Evolutionary conservation across 1,284 basidiomycete genomes (phyloP).

Genomic region (Hemileia vastatrix): DNA sequence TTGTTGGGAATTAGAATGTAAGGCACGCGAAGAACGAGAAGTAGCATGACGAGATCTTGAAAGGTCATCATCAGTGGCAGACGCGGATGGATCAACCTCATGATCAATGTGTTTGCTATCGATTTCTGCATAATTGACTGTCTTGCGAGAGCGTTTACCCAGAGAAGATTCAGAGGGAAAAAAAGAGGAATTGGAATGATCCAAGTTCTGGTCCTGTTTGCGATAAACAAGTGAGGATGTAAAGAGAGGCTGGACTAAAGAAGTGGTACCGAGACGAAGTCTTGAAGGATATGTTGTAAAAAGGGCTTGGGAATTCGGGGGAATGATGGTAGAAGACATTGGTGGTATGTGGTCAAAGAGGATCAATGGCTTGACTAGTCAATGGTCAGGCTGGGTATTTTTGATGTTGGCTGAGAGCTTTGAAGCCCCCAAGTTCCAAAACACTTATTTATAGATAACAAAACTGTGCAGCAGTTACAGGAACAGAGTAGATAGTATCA

Average conservation of each 20-base stretch:
- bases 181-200: neutral
- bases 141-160: constrained; percentile 44
- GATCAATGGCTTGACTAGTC: too few species aligned
- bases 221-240: constrained; percentile 25
- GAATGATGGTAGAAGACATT: neutral
- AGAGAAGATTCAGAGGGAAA: neutral
- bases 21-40: neutral
- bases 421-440: too few species aligned
- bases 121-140: constrained; percentile 78
- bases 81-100: constrained; percentile 50
- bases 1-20: constrained; percentile 2
- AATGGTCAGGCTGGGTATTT: too few species aligned
- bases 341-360: too few species aligned
- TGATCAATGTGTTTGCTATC: constrained; percentile 65
- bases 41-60: neutral
- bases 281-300: constrained; percentile 79
- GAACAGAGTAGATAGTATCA: too few species aligned
- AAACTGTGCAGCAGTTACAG: too few species aligned
- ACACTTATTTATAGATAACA: too few species aligned
- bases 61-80: constrained; percentile 3
- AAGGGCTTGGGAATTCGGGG: constrained; percentile 55
- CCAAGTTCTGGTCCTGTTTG: neutral
- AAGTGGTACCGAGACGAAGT: constrained; percentile 80
- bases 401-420: too few species aligned
- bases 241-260: constrained; percentile 78